Evolutionary conservation across 2,329 filamentous ascomycete species (phyloP).

Genomic region (Curvularia sp.): DNA sequence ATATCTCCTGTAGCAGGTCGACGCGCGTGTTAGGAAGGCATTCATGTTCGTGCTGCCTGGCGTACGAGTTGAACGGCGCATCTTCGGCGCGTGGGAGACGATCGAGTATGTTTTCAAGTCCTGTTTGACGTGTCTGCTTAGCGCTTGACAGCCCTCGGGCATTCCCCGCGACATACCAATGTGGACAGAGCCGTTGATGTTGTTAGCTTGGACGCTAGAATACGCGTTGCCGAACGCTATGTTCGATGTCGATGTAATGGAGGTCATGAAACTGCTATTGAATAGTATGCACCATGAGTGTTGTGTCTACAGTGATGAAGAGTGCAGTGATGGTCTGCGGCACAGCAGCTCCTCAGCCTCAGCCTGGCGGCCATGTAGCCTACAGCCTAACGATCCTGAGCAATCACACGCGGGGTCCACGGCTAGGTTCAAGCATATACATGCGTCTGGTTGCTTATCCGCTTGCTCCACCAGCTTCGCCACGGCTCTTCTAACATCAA

Average conservation of each 20-base stretch:
- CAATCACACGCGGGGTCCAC: neutral
- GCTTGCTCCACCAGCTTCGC: neutral
- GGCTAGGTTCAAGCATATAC: neutral
- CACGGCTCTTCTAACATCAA: neutral
- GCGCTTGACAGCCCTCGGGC: conserved; percentile 1
- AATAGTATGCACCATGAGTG: neutral
- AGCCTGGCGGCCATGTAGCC: neutral
- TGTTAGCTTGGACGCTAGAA: neutral
- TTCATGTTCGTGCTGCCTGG: conserved; percentile 25
- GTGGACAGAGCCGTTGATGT: conserved; percentile 3
- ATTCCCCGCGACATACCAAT: conserved; percentile 1
- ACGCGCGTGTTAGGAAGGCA: conserved; percentile 36
- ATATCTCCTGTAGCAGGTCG: conserved; percentile 32
- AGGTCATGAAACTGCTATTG: neutral
- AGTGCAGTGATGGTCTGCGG: neutral
- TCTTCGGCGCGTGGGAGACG: conserved; percentile 14
- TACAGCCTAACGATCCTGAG: too few relatives aligned
- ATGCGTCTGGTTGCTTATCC: neutral
- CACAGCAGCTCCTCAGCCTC: neutral
- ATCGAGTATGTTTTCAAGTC: conserved; percentile 4
- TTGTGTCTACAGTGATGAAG: neutral
- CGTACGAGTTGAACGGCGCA: conserved; percentile 32
- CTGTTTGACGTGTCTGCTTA: conserved; percentile 5
- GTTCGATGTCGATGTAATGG: conserved; percentile 1
- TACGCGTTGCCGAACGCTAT: neutral